Percentiles rank a stretch among this genome's conserved stretches.
phyloP scores from a whole-genome alignment of 148 eudicot genomes.

The Talinum fruticosum region DNA sequence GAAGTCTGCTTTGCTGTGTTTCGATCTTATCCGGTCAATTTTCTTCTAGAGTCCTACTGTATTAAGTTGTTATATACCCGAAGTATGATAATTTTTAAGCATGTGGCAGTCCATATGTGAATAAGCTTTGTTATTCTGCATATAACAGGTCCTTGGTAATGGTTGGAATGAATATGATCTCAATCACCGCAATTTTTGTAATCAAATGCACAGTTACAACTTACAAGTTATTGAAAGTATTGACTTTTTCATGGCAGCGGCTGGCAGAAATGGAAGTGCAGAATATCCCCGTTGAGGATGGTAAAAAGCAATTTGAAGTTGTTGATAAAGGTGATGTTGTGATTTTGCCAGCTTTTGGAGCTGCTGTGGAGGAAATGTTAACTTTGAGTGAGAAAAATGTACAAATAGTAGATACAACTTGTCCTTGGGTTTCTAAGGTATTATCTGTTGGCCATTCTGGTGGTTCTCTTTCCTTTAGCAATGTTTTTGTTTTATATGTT shows the following conservation, averaged over 20 bases:
- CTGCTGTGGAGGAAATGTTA: constrained; percentile 91
- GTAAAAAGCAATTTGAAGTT: constrained; percentile 76
- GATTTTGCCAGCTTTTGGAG: constrained; percentile 96
- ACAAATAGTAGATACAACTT: constrained; percentile 97
- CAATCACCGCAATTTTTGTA: background rate
- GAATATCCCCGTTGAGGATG: constrained; percentile 63
- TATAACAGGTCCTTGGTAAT: too few species aligned
- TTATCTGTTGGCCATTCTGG: constrained; percentile 12
- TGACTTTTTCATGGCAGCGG: constrained; percentile 45
- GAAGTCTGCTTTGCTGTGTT: too few species aligned
- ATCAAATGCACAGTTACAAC: background rate
- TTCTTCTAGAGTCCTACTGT: too few species aligned
- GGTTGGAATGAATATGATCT: too few species aligned
- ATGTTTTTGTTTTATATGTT: constrained; percentile 5
- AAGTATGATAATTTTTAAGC: too few species aligned
- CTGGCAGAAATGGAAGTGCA: constrained; percentile 82
- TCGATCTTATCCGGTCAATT: too few species aligned
- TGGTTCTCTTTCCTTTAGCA: constrained; percentile 6
- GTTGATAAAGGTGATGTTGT: constrained; percentile 86
- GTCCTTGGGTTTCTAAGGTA: constrained; percentile 99
- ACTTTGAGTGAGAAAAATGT: constrained; percentile 73
- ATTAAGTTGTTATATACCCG: too few species aligned
- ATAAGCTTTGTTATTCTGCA: too few species aligned
- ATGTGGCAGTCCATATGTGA: too few species aligned
- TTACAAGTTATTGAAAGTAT: constrained; percentile 10